Base-by-base conservation (phyloP, 805 yeast species). In the Candida odintsovae region DNA sequence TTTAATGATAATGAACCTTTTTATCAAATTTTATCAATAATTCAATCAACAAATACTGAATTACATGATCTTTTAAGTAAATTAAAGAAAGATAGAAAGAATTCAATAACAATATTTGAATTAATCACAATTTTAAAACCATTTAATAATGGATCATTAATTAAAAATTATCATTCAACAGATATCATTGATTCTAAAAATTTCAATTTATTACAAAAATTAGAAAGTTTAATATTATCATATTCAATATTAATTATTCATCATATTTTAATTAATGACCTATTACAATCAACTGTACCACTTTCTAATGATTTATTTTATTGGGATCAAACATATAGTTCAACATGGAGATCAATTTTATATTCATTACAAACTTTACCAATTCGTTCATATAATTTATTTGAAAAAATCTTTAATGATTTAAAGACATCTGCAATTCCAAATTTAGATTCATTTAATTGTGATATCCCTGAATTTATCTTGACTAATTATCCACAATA, bases 281-380 rank as follows among this genome's bases (percentile, higher is more conserved):
- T 77, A 23, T 55, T 78, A 35, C 54, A 56, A 7, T 61, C 64
- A 15, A 75, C 82, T 2, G 50, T 75, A 5, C 73, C 76, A 9
- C 51, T 76, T 13, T 49, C 63, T 20, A 70, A 69, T 37, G 76
- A 73, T 50, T 52, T 76, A n/a, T 61, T 62, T 28, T 79, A 77
- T 55, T 78, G 74, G 69, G 76, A 76, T 23, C 43, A 60, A 2
- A 57, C 70, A 0, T 53, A 66, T 3, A 53, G 65, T 12, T 68
- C 73, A 5, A 58, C 57, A 2, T 51, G 57, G 18, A 64, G 68
- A 25, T 48, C 64, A 16, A 42, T 58, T 3, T 18, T 73, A 1
- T 75, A 75, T 48, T 53, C 72, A 1, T 19, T 75, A 9, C 82
- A 75, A 55, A 65, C 64, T 0, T 50, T 66, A 8, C 75, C 74